Conservation (phyloP, 2,329 filamentous ascomycete species). For the Microcera coccophila region DNA sequence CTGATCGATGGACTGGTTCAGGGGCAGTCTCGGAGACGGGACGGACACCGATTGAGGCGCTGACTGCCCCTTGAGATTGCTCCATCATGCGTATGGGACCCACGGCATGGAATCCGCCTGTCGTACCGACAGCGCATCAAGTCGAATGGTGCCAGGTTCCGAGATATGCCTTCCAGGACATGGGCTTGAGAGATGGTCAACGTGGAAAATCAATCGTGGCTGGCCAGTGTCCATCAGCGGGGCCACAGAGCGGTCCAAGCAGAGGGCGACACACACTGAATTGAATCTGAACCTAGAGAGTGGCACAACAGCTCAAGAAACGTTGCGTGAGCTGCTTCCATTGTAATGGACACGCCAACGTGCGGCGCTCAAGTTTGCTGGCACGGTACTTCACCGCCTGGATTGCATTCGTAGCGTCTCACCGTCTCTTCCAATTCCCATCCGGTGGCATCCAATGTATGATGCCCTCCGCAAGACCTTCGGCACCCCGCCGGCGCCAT, state of each 20-base stretch:
- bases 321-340: constrained; percentile 2
- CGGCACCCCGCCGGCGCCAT: constrained; percentile 5
- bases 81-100: constrained; percentile 24
- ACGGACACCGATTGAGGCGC: constrained; percentile 3
- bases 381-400: constrained; percentile 9
- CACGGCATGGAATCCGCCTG: constrained; percentile 18
- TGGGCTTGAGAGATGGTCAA: not conserved
- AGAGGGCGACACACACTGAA: constrained; percentile 10
- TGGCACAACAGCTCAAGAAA: not conserved
- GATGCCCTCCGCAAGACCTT: constrained; percentile 4
- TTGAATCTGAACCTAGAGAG: not conserved
- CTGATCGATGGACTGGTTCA: constrained; percentile 4
- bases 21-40: constrained; percentile 5
- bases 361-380: constrained; percentile 2
- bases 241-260: constrained; percentile 6
- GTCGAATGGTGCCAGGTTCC: not conserved
- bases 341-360: constrained; percentile 6
- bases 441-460: constrained; percentile 1
- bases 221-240: constrained; percentile 2
- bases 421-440: constrained; percentile 12
- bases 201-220: not conserved
- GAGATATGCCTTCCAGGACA: no score
- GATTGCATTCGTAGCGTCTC: constrained; percentile 6
- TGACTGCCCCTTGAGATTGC: constrained; percentile 17
- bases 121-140: constrained; percentile 27